These are phyloP conservation scores for Saccharum spontaneum DNA, from an alignment of 176 grass and related monocot species.

Conservation along the genomic window DNA sequence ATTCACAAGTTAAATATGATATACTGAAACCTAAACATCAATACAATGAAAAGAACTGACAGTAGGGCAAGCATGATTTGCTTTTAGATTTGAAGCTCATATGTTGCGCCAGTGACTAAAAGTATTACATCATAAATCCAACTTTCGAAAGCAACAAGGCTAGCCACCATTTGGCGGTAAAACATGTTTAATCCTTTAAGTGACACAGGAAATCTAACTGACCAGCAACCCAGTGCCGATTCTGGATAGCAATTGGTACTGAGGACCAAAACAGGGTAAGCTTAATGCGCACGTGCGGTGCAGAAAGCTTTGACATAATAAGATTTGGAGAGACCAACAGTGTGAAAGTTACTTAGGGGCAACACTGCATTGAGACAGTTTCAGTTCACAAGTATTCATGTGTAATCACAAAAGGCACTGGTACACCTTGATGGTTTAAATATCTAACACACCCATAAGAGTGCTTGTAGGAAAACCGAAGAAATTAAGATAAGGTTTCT, in stretches of 20 bases:
- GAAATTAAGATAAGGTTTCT: background rate
- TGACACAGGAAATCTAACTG: background rate
- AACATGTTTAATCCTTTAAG: background rate
- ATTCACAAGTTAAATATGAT: background rate
- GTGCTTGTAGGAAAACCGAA: background rate
- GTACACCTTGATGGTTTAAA: background rate
- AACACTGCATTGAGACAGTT: background rate
- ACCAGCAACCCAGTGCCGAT: background rate
- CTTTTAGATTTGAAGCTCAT: background rate
- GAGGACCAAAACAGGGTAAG: background rate
- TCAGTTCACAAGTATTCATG: background rate
- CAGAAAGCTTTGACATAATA: background rate
- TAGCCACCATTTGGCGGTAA: background rate
- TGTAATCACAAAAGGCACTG: background rate
- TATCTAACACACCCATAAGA: background rate
- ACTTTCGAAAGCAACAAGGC: background rate
- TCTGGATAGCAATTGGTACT: background rate
- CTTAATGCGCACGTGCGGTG: background rate
- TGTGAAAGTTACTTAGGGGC: background rate
- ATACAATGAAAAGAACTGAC: background rate
- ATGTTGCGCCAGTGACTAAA: background rate
- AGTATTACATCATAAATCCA: background rate
- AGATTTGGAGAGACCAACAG: background rate
- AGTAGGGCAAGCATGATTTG: background rate
- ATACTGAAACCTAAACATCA: background rate